Conservation (phyloP, 2,329 filamentous ascomycete genomes). For the Clathrospora elynae region DNA sequence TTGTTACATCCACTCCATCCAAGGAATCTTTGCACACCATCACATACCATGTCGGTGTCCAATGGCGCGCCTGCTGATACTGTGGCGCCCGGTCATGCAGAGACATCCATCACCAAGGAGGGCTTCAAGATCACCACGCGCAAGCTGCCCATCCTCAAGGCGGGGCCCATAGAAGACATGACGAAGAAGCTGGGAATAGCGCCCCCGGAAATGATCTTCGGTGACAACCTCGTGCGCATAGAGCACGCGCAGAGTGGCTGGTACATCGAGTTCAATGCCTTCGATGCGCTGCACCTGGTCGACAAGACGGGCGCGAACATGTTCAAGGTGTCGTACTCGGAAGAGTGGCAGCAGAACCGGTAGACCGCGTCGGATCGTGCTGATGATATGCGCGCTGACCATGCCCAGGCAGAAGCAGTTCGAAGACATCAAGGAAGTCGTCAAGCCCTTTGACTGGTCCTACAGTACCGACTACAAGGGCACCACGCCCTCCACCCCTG, state of each 20-base stretch:
- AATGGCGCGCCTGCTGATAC: conserved; percentile 44
- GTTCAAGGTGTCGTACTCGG: conserved; percentile 91
- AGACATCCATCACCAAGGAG: conserved; percentile 44
- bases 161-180: conserved; percentile 86
- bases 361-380: conserved; percentile 23
- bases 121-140: conserved; percentile 78
- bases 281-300: conserved; percentile 84
- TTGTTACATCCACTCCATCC: too few species aligned
- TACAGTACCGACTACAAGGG: conserved; percentile 90
- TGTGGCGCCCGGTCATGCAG: conserved; percentile 39
- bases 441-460: conserved; percentile 98
- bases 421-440: conserved; percentile 86
- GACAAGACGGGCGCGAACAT: conserved; percentile 92
- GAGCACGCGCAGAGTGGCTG: conserved; percentile 76
- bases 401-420: conserved; percentile 72
- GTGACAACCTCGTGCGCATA: conserved; percentile 84
- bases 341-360: conserved; percentile 79
- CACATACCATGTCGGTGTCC: conserved; percentile 30
- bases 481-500: conserved; percentile 55
- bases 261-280: conserved; percentile 80
- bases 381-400: conserved; percentile 12
- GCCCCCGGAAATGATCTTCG: conserved; percentile 98
- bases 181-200: conserved; percentile 78
- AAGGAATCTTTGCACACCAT: too few species aligned
- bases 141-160: conserved; percentile 93